Evolutionary conservation across 192 early-diverging fungal species (phyloP).

Genomic region (Phlyctochytrium arcticum): DNA sequence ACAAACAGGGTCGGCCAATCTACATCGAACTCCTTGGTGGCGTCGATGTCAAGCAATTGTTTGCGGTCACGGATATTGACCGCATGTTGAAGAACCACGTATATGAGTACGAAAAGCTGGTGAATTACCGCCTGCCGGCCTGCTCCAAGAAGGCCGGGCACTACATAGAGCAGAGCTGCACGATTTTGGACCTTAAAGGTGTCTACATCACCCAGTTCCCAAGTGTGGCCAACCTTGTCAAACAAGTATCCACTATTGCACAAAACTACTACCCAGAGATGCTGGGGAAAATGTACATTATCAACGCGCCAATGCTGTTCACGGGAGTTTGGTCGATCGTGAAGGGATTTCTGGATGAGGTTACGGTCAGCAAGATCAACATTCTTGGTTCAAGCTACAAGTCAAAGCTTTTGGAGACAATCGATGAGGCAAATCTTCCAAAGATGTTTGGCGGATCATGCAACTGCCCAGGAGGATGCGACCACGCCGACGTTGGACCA

Average conservation of each 20-base stretch:
- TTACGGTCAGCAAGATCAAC: constrained; percentile 49
- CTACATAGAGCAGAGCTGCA: constrained; percentile 77
- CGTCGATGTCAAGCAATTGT: constrained; percentile 61
- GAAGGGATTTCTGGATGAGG: constrained; percentile 49
- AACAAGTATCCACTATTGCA: constrained; percentile 75
- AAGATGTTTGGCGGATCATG: constrained; percentile 43
- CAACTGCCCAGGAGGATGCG: constrained; percentile 44
- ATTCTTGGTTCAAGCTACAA: constrained; percentile 43
- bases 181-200: constrained; percentile 88
- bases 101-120: constrained; percentile 68
- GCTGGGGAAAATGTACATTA: constrained; percentile 85
- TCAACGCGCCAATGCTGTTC: constrained; percentile 92
- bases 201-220: constrained; percentile 73
- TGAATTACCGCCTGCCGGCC: constrained; percentile 68
- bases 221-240: constrained; percentile 63
- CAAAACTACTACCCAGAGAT: constrained; percentile 95
- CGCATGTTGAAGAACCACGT: constrained; percentile 72
- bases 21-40: constrained; percentile 87
- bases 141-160: constrained; percentile 63
- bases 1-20: constrained; percentile 84
- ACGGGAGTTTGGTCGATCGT: constrained; percentile 45
- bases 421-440: constrained; percentile 41
- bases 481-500: constrained; percentile 44
- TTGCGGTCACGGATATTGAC: constrained; percentile 61
- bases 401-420: constrained; percentile 39